Evolutionary conservation across 2,329 filamentous ascomycete genomes (phyloP).

Genomic region (Zelopaecilomyces penicillatus): DNA sequence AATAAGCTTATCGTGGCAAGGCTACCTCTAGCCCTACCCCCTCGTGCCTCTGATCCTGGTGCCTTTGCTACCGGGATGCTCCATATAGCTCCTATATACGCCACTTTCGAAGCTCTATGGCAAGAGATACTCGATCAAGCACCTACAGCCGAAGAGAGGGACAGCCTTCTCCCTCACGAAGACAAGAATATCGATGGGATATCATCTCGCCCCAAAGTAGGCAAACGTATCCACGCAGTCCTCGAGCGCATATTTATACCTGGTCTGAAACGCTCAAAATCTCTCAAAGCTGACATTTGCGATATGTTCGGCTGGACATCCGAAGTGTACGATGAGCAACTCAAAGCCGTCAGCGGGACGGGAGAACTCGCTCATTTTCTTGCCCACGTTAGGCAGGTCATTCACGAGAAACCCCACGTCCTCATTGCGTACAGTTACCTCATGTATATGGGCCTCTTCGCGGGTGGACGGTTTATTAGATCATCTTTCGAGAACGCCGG

Average conservation of each 20-base stretch:
- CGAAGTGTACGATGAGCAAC: constrained; percentile 38
- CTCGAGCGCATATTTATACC: constrained; percentile 40
- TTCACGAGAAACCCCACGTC: constrained; percentile 52
- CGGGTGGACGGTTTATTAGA: constrained; percentile 64
- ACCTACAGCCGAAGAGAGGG: neutral
- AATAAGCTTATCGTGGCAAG: constrained; percentile 63
- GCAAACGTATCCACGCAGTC: constrained; percentile 27
- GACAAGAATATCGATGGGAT: neutral
- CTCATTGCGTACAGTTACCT: constrained; percentile 70
- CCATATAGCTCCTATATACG: constrained; percentile 62
- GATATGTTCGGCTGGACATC: constrained; percentile 43
- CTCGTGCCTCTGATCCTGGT: constrained; percentile 47
- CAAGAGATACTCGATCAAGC: constrained; percentile 37
- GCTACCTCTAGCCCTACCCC: constrained; percentile 62
- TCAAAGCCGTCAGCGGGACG: constrained; percentile 27
- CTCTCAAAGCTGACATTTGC: constrained; percentile 44
- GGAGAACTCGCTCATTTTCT: constrained; percentile 43
- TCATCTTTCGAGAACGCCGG: constrained; percentile 50
- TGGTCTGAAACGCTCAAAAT: constrained; percentile 37
- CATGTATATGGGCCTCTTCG: constrained; percentile 74
- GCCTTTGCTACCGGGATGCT: constrained; percentile 59
- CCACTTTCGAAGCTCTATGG: constrained; percentile 61
- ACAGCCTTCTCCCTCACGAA: no score
- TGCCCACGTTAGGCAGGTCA: constrained; percentile 42
- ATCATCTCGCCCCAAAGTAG: constrained; percentile 4